Base-by-base conservation (phyloP, 2,329 filamentous ascomycete species). In the Cladosporium halotolerans region DNA sequence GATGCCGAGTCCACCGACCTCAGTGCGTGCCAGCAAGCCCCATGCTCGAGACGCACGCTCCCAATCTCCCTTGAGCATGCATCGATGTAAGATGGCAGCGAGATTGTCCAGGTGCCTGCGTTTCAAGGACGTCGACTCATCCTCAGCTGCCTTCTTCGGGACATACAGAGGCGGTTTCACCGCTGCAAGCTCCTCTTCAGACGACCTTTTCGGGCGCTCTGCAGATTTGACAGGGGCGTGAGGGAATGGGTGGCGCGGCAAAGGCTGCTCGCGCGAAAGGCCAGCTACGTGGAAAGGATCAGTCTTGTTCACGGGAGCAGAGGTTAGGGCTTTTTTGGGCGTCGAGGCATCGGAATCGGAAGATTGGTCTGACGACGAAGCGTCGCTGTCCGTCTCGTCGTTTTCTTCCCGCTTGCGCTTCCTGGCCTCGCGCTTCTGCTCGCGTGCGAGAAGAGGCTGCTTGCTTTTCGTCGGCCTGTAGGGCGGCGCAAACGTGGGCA, bases 41-140 rank as follows among this genome's bases (percentile, higher is more conserved):
- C 89, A 92, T 0, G 88, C 86, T 55, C 87, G 78, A 46, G 81
- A 81, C 0, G 91, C 90, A 39, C 86, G 83, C 2, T 76, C 60
- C 55, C 89, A 84, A 63, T 95, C 86, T 32, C 83, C 81, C 56
- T 82, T 76, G 28, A 85, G 77, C 39, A 96, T 76, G 63, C 85
- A 88, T 34, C 80, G 80, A 68, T 93, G 85, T 61, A 93, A 72
- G 14, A 91, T 75, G 3, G 84, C 77, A 1, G 83, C 83, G 53
- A 96, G 71, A 9, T 84, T 80, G 52, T 80, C 76, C 4, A 92
- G 69, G 69, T 91, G 85, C 14, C 72, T 74, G 49, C 76, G 66
- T 56, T 73, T 73, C 52, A 78, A 63, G 9, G 66, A 68, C 11
- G 53, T 52, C 9, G 50, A 33, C n/a, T 54, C 42, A 38, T 62